Conservation (phyloP, 495 filamentous ascomycete genomes). For the Penicillium mononematosum region DNA sequence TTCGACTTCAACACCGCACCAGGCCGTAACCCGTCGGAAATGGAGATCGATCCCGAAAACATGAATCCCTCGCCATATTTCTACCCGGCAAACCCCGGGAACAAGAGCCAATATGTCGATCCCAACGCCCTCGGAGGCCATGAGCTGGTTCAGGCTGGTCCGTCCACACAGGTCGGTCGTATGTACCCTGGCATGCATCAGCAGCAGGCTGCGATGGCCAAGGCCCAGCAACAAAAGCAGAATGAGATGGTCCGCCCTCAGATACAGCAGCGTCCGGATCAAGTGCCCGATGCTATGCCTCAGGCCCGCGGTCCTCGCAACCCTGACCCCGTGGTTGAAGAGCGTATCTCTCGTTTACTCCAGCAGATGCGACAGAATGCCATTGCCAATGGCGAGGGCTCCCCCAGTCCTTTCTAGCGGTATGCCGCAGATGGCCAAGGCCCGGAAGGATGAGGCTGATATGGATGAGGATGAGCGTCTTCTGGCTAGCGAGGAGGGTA, state of each 20-base stretch:
- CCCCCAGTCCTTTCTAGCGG: slow-evolving; percentile 42
- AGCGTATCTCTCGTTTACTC: slow-evolving; percentile 80
- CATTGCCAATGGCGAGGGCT: slow-evolving; percentile 51
- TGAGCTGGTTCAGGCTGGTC: slow-evolving; percentile 45
- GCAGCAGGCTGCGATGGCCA: slow-evolving; percentile 78
- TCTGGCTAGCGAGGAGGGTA: slow-evolving; percentile 91
- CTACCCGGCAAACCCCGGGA: slow-evolving; percentile 36
- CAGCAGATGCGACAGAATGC: slow-evolving; percentile 77
- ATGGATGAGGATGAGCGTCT: slow-evolving; percentile 98
- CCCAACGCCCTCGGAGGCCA: slow-evolving; percentile 66
- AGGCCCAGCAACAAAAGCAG: slow-evolving; percentile 67
- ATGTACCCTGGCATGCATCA: slow-evolving; percentile 90
- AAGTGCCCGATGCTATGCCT: slow-evolving; percentile 28
- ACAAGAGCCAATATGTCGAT: slow-evolving; percentile 59
- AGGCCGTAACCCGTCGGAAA: slow-evolving; percentile 51
- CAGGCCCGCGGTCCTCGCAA: slow-evolving; percentile 47
- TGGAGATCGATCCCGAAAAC: slow-evolving; percentile 56
- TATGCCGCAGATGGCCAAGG: slow-evolving; percentile 53
- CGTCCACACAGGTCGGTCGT: slow-evolving; percentile 61
- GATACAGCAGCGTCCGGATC: slow-evolving; percentile 44
- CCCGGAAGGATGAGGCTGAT: slow-evolving; percentile 89
- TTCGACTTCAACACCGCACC: slow-evolving; percentile 58
- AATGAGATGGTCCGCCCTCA: slow-evolving; percentile 62
- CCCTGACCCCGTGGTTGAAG: slow-evolving; percentile 71
- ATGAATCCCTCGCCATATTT: slow-evolving; percentile 60